phyloP scores from a whole-genome alignment of 345 rosid genomes.

The Rhodamnia argentea region DNA sequence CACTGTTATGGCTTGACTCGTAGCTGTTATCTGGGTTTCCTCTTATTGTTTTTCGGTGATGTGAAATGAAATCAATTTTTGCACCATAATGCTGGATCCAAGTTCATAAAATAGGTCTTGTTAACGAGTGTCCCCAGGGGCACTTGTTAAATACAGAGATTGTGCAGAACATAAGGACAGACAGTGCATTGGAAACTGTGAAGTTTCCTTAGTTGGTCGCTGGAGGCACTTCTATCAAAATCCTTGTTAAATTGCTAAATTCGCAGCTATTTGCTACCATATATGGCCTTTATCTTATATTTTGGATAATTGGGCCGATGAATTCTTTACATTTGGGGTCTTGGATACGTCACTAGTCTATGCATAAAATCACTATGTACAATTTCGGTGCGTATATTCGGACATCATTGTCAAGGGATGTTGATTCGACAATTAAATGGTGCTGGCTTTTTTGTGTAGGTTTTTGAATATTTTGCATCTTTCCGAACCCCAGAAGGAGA shows the following conservation, averaged over 20 bases:
- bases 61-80: neutral
- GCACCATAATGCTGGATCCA: neutral
- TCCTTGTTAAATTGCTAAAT: neutral
- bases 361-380: neutral
- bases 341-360: neutral
- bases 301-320: neutral
- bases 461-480: constrained; percentile 88
- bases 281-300: neutral
- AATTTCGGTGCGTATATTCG: neutral
- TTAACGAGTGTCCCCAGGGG: neutral
- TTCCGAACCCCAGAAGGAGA: constrained; percentile 45
- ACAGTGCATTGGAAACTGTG: neutral
- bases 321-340: neutral
- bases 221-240: neutral
- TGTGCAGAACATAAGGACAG: neutral
- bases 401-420: neutral
- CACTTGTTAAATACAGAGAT: neutral
- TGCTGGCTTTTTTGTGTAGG: constrained; percentile 18
- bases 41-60: neutral
- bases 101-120: neutral
- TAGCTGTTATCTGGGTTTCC: neutral
- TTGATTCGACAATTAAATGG: neutral
- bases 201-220: neutral
- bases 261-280: neutral
- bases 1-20: neutral